These are phyloP conservation scores for Suillus subluteus DNA, from an alignment of 768 basidiomycete species.

Conservation along the genomic window DNA sequence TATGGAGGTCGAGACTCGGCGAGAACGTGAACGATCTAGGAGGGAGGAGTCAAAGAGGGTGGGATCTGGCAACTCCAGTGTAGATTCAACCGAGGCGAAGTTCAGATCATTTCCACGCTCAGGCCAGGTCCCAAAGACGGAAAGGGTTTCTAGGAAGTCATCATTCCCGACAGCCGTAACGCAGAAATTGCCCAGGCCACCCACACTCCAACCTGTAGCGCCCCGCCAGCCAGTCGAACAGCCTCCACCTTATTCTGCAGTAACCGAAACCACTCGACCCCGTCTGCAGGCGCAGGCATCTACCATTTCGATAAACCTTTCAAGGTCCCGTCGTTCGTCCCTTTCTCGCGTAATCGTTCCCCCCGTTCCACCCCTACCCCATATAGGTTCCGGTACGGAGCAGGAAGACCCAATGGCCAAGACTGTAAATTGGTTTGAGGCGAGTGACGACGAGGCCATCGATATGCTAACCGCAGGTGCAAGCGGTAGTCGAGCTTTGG, in stretches of 20 bases:
- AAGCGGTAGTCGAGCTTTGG: slow-evolving; percentile 79
- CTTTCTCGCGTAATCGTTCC: slow-evolving; percentile 61
- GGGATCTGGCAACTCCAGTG: slow-evolving; percentile 38
- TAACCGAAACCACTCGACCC: slow-evolving; percentile 31
- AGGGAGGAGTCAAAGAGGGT: slow-evolving; percentile 67
- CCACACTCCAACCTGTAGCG: slow-evolving; percentile 28
- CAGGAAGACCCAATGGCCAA: slow-evolving; percentile 50
- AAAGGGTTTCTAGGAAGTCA: slow-evolving; percentile 25
- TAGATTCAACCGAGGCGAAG: slow-evolving; percentile 47
- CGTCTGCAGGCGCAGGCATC: slow-evolving; percentile 45
- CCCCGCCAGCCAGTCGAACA: slow-evolving; percentile 45
- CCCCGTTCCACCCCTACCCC: slow-evolving; percentile 43
- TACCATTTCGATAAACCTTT: slow-evolving; percentile 43
- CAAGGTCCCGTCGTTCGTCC: slow-evolving; percentile 56
- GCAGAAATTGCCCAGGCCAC: slow-evolving; percentile 31
- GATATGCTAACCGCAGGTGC: slow-evolving; percentile 80
- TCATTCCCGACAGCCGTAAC: slow-evolving; percentile 16
- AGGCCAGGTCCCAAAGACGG: slow-evolving; percentile 26
- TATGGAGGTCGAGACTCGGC: slow-evolving; percentile 74
- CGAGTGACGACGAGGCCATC: slow-evolving; percentile 88
- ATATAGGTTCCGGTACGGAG: slow-evolving; percentile 32
- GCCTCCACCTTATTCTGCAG: slow-evolving; percentile 68
- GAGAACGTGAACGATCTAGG: slow-evolving; percentile 74
- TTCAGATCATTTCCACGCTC: slow-evolving; percentile 55
- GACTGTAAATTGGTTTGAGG: slow-evolving; percentile 72